These are phyloP conservation scores for Dicorynia guianensis DNA, from an alignment of 306 rosid genomes.

Conservation along the genomic window DNA sequence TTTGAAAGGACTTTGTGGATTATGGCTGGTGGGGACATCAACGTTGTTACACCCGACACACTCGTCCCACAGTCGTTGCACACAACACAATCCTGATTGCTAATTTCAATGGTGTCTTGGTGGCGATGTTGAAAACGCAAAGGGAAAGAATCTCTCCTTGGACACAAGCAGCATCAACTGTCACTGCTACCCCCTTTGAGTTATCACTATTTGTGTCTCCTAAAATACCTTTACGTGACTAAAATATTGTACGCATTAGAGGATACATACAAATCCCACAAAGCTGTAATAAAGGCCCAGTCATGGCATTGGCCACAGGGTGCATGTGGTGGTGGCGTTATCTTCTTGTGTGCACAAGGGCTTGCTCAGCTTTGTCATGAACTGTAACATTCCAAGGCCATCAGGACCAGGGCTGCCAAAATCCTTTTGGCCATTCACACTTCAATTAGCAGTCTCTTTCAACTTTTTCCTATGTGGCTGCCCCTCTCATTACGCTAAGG, in stretches of 20 bases:
- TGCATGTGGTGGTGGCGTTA: slow-evolving; percentile 34
- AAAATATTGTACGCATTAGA: slow-evolving; percentile 35
- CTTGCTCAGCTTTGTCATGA: slow-evolving; percentile 17
- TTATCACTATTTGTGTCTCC: slow-evolving; percentile 42
- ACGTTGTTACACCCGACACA: slow-evolving; percentile 31
- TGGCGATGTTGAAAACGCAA: slow-evolving; percentile 8
- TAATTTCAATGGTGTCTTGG: background rate
- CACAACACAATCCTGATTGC: background rate
- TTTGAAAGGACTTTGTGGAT: slow-evolving; percentile 10
- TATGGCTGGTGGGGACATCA: slow-evolving; percentile 34
- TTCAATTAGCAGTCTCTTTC: slow-evolving; percentile 36
- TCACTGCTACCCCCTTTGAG: slow-evolving; percentile 30
- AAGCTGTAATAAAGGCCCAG: slow-evolving; percentile 1
- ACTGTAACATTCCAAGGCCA: slow-evolving; percentile 33
- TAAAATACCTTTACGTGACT: slow-evolving; percentile 29
- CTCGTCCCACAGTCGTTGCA: background rate
- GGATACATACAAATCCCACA: slow-evolving; percentile 6
- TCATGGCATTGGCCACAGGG: background rate
- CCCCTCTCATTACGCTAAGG: background rate
- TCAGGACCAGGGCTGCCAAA: slow-evolving; percentile 19
- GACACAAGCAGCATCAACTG: slow-evolving; percentile 33
- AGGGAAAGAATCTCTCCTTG: slow-evolving; percentile 9
- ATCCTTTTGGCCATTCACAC: slow-evolving; percentile 32
- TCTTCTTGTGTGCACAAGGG: background rate
- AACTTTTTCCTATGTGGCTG: slow-evolving; percentile 19